Evolutionary conservation across 1,284 basidiomycete species (phyloP).

Genomic region (Hemileccinum hortonii): DNA sequence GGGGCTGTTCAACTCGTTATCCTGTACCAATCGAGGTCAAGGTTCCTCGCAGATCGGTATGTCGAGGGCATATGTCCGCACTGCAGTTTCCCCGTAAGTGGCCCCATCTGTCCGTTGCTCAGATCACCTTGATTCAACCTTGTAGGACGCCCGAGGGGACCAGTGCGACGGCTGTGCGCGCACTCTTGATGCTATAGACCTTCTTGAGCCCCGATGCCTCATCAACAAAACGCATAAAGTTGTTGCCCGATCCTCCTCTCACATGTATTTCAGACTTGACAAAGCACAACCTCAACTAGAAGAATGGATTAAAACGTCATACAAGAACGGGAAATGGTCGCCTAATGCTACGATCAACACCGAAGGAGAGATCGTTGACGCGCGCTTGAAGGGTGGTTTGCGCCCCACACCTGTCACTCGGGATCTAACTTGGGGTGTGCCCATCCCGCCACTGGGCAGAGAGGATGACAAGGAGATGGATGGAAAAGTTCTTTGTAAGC

Average conservation of each 20-base stretch:
- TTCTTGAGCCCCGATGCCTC: constrained; percentile 95
- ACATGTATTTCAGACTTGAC: constrained; percentile 93
- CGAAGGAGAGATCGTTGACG: constrained; percentile 88
- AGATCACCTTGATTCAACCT: background rate
- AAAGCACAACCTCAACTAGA: constrained; percentile 82
- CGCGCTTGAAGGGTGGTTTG: constrained; percentile 85
- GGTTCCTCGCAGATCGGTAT: constrained; percentile 93
- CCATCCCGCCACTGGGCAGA: constrained; percentile 75
- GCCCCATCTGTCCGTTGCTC: constrained; percentile 10
- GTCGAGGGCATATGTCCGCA: constrained; percentile 94
- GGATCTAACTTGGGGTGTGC: constrained; percentile 96
- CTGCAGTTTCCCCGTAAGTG: constrained; percentile 74
- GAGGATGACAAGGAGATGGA: constrained; percentile 82
- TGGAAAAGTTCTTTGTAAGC: constrained; percentile 94
- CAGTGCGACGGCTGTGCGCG: constrained; percentile 96
- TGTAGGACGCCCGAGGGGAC: constrained; percentile 92
- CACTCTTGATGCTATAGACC: constrained; percentile 90
- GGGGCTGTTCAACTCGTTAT: background rate
- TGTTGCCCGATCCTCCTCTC: constrained; percentile 77
- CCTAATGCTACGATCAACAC: constrained; percentile 87
- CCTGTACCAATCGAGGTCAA: constrained; percentile 29
- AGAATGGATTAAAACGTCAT: constrained; percentile 84
- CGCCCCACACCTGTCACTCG: constrained; percentile 90
- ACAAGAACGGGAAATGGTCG: constrained; percentile 86
- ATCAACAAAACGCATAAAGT: constrained; percentile 81